Percentiles rank a stretch among this genome's conserved stretches.
phyloP scores from a whole-genome alignment of 768 basidiomycete species.

The Boletus sp. region DNA sequence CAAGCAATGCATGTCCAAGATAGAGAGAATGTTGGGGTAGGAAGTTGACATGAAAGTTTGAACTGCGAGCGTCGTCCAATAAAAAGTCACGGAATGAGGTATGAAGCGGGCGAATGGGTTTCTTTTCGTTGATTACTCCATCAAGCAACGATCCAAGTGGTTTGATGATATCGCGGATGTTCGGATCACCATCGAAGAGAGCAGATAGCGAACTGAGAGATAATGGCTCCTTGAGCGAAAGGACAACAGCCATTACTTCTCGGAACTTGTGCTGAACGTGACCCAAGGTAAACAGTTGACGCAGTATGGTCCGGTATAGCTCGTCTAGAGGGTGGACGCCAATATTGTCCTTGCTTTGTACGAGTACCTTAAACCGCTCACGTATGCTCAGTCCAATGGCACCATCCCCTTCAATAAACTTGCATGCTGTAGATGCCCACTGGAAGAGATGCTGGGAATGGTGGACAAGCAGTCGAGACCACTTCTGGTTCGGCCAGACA shows the following conservation, averaged over 20 bases:
- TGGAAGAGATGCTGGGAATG: slow-evolving; percentile 33
- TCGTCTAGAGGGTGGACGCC: slow-evolving; percentile 17
- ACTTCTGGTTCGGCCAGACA: slow-evolving; percentile 18
- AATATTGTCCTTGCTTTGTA: background rate
- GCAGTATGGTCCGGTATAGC: slow-evolving; percentile 19
- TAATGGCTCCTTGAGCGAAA: slow-evolving; percentile 19
- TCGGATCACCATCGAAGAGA: slow-evolving; percentile 11
- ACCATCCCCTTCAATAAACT: slow-evolving; percentile 23
- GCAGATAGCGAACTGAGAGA: slow-evolving; percentile 12
- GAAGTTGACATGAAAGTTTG: slow-evolving; percentile 19
- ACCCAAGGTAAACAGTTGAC: slow-evolving; percentile 11
- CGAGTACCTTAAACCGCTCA: slow-evolving; percentile 14
- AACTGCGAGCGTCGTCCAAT: slow-evolving; percentile 20
- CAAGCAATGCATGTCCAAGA: slow-evolving; percentile 30
- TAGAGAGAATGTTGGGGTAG: slow-evolving; percentile 8
- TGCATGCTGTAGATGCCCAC: slow-evolving; percentile 34
- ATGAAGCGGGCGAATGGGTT: slow-evolving; percentile 32
- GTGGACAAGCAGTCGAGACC: slow-evolving; percentile 21
- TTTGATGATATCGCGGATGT: slow-evolving; percentile 16
- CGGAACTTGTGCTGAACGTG: slow-evolving; percentile 11
- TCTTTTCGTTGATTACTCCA: slow-evolving; percentile 12
- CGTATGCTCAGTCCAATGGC: slow-evolving; percentile 9
- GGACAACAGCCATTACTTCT: slow-evolving; percentile 21
- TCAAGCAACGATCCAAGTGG: slow-evolving; percentile 24
- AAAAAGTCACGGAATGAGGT: slow-evolving; percentile 38